Percentiles rank a stretch among this genome's conserved stretches.
These are phyloP conservation scores for Candida mesenterica DNA, from an alignment of 1,139 yeast genomes.

Conservation along the genomic window DNA sequence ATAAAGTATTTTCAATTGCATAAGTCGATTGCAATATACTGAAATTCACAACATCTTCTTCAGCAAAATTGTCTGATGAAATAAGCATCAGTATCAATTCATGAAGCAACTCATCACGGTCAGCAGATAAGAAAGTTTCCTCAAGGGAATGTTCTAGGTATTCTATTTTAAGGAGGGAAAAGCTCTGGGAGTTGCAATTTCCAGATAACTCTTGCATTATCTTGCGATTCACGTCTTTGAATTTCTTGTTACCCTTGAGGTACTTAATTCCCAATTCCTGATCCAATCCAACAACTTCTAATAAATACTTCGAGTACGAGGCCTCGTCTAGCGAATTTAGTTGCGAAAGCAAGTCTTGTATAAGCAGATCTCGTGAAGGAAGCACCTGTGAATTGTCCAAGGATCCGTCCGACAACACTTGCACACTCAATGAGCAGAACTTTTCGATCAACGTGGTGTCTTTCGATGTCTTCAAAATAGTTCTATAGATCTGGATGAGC, in stretches of 20 bases:
- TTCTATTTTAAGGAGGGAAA: constrained; percentile 34
- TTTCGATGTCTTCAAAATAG: constrained; percentile 12
- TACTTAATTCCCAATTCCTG: constrained; percentile 29
- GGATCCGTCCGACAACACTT: constrained; percentile 2
- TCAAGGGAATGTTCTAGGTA: constrained; percentile 32
- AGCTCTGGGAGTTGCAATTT: constrained; percentile 19
- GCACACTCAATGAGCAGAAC: constrained; percentile 10
- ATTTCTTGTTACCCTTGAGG: constrained; percentile 27
- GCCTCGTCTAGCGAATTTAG: constrained; percentile 17
- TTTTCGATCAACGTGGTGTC: constrained; percentile 9
- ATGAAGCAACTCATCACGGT: constrained; percentile 14
- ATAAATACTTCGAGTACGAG: constrained; percentile 24
- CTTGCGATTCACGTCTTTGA: constrained; percentile 28
- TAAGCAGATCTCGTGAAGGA: constrained; percentile 5
- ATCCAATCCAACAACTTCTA: constrained; percentile 31
- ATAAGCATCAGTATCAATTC: constrained; percentile 14
- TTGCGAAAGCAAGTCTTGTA: constrained; percentile 6
- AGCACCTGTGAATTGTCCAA: neutral
- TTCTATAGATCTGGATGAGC: constrained; percentile 8
- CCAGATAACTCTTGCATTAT: constrained; percentile 32
- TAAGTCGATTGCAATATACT: constrained; percentile 28
- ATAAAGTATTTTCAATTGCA: constrained; percentile 28
- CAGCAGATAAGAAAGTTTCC: constrained; percentile 13
- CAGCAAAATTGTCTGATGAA: constrained; percentile 14
- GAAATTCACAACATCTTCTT: constrained; percentile 24